Base-by-base conservation (phyloP, 2,329 filamentous ascomycete genomes). In the Davidsoniella neocaledoniae region DNA sequence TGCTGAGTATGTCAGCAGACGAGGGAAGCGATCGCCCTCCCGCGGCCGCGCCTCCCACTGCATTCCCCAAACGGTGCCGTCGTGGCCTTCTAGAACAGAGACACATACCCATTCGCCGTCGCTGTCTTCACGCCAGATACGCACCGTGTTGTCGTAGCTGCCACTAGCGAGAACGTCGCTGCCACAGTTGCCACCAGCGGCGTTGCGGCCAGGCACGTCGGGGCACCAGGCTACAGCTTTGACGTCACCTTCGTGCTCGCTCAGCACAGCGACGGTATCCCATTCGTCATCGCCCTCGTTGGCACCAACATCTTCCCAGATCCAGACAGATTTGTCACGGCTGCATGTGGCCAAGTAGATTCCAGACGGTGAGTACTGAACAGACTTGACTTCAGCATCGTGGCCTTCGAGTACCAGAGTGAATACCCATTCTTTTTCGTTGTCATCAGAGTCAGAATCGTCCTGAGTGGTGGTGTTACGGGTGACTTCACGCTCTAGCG, bases 151-250 rank as follows among this genome's bases (percentile, higher is more conserved):
- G 60, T 98, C 91, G 63, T 98, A 98, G 62, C 86, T 93, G n/a
- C 77, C 82, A 59, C 83, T 91, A 5, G 86, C 91, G 17, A 98
- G 73, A 43, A 91, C 73, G 56, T 94, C 82, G 43, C 74, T 68
- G 55, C 72, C 69, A 12, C 12, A 33, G 56, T 76, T 77, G 47
- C 68, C 64, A 40, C 71, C 63, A 10, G 63, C 60, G 16, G 63
- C 58, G 51, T 65, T 67, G 21, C 72, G 65, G 21, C 68, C 70
- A 9, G 70, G 68, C 19, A 73, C 74, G 48, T 80, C 78, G 0
- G 86, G 86, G 61, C 91, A 88, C 91, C 91, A 98, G 2, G 80
- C 77, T 1, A 98, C 85, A 55, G 80, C 86, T 64, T 98, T 98
- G 56, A 98, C 88, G 65, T 98, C 91, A 19, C 85, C 88, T 43